Percentiles rank a stretch among this genome's conserved stretches.
phyloP scores from a whole-genome alignment of 148 eudicot species.

The Fagopyrum tataricum region DNA sequence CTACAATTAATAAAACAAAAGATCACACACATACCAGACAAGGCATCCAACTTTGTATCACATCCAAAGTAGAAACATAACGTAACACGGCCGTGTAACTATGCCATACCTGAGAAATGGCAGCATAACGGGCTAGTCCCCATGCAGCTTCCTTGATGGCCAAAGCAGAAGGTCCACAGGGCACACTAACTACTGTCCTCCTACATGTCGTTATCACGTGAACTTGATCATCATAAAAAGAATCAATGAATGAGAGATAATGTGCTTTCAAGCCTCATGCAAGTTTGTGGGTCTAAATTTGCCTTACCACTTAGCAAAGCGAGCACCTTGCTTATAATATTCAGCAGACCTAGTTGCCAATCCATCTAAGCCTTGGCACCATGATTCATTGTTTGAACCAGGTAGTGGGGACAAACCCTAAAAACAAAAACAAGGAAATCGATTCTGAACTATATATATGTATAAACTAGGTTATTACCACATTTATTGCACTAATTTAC shows the following conservation, averaged over 20 bases:
- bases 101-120: conserved; percentile 69
- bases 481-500: too few relatives aligned
- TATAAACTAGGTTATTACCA: too few relatives aligned
- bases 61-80: too few relatives aligned
- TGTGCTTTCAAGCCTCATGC: background rate
- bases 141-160: conserved; percentile 99
- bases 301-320: conserved; percentile 92
- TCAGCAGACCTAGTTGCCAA: conserved; percentile 92
- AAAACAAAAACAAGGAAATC: too few relatives aligned
- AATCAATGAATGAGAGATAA: background rate
- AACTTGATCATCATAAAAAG: too few relatives aligned
- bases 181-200: conserved; percentile 94
- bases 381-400: conserved; percentile 93
- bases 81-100: too few relatives aligned
- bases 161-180: conserved; percentile 95
- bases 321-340: conserved; percentile 96
- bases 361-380: conserved; percentile 98
- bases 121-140: conserved; percentile 99
- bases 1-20: too few relatives aligned
- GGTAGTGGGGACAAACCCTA: conserved; percentile 93
- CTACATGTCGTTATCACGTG: conserved; percentile 21
- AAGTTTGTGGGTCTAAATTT: background rate
- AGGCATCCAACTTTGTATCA: too few relatives aligned
- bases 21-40: too few relatives aligned
- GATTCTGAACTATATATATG: too few relatives aligned